A percentile compares a stretch with the other conserved stretches of the same genome.
Conservation (phyloP, 768 basidiomycete species). For the Leucocoprinus leucothites region DNA sequence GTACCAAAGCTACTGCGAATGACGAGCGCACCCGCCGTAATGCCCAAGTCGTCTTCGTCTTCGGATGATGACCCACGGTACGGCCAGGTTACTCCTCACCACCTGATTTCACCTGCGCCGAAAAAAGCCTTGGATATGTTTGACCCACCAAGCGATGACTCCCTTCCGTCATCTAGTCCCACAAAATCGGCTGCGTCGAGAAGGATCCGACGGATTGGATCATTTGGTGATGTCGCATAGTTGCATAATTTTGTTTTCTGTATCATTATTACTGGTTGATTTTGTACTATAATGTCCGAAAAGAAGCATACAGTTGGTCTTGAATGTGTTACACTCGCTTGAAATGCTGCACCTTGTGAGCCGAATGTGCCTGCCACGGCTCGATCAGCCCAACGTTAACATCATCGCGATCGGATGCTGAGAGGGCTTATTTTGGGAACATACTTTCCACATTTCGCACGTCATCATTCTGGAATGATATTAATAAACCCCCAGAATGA, state of each 20-base stretch:
- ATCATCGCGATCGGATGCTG: too few relatives aligned
- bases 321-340: too few relatives aligned
- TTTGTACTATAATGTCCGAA: background rate
- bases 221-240: slow-evolving; percentile 9
- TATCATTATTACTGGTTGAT: background rate
- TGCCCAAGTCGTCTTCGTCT: slow-evolving; percentile 25
- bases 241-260: background rate
- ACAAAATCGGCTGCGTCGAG: slow-evolving; percentile 22
- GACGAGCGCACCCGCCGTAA: slow-evolving; percentile 1
- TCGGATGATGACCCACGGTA: slow-evolving; percentile 66
- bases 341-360: too few relatives aligned
- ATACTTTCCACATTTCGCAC: background rate
- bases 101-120: slow-evolving; percentile 59
- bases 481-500: background rate
- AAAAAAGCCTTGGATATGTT: slow-evolving; percentile 1
- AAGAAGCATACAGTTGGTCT: background rate
- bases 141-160: slow-evolving; percentile 22
- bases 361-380: too few relatives aligned
- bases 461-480: background rate
- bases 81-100: slow-evolving; percentile 70
- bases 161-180: slow-evolving; percentile 22
- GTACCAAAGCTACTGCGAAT: slow-evolving; percentile 10
- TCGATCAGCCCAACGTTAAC: too few relatives aligned
- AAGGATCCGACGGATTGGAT: background rate
- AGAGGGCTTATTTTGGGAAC: background rate